phyloP scores from a whole-genome alignment of 2,329 filamentous ascomycete species.

The Emergomyces africanus region DNA sequence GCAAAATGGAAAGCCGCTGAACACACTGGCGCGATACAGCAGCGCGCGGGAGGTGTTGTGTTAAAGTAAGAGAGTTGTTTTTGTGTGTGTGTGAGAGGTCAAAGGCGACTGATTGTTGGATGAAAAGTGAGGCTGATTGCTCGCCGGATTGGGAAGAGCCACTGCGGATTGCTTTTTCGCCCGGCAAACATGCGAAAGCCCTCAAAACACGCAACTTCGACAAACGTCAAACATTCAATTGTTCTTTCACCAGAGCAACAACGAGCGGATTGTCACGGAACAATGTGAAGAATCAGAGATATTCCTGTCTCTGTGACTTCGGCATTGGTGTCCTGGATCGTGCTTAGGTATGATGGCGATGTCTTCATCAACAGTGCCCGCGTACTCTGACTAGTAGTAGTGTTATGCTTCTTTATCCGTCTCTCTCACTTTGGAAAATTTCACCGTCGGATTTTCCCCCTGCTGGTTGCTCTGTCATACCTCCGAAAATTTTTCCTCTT shows the following conservation, averaged over 20 bases:
- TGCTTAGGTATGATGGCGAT: background rate
- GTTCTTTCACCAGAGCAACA: background rate
- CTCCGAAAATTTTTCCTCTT: background rate
- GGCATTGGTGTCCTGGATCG: background rate
- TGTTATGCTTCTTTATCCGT: background rate
- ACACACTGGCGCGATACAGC: background rate
- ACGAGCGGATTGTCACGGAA: no score
- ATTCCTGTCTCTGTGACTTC: background rate
- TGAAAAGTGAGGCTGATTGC: conserved; percentile 2
- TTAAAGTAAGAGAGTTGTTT: background rate
- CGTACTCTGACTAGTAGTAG: no score
- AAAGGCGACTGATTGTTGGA: background rate
- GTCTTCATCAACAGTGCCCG: background rate
- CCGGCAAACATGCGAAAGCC: background rate
- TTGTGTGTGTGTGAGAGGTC: background rate
- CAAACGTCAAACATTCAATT: background rate
- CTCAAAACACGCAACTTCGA: background rate
- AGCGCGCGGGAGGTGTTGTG: background rate
- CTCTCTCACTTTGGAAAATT: background rate
- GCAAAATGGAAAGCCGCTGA: background rate
- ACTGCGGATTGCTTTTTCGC: background rate
- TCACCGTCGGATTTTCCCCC: background rate
- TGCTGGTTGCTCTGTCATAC: background rate
- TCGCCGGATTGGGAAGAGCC: conserved; percentile 1
- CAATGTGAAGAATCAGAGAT: background rate